Evolutionary conservation across 139 green algal genomes (phyloP).

Genomic region (Pleodorina starrii): DNA sequence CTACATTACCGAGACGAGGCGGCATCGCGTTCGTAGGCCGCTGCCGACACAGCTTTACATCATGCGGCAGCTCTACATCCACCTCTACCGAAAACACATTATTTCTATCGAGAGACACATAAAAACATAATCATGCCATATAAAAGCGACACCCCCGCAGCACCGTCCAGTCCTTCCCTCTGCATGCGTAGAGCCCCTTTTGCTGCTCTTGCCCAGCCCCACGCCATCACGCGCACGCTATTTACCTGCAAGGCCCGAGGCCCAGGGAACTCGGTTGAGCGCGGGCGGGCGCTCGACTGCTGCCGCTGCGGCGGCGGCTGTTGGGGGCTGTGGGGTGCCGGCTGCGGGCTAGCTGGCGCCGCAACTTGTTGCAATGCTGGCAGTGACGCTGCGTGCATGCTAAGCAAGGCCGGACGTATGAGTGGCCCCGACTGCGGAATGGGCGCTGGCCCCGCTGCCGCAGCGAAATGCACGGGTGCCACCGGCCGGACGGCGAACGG

Average conservation of each 20-base stretch:
- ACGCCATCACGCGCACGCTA: neutral
- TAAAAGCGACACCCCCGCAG: no score
- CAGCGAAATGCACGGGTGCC: neutral
- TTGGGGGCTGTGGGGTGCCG: neutral
- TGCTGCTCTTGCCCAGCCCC: no score
- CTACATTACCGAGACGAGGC: no score
- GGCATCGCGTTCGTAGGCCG: no score
- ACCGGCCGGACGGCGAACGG: neutral
- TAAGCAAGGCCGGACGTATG: neutral
- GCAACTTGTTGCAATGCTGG: neutral
- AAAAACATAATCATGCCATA: no score
- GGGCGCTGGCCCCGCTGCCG: neutral
- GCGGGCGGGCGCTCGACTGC: neutral
- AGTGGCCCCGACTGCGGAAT: neutral
- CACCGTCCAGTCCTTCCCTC: no score
- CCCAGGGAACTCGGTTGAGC: slow-evolving; percentile 38
- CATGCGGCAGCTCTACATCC: no score
- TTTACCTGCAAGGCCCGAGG: slow-evolving; percentile 37
- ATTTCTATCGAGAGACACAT: no score
- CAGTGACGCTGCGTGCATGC: neutral
- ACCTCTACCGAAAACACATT: no score
- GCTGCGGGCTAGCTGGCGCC: slow-evolving; percentile 17
- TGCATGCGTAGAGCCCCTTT: no score
- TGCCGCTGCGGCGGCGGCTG: neutral
- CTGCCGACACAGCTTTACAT: no score